Percentiles rank a stretch among this genome's conserved stretches.
Evolutionary conservation across 2,329 filamentous ascomycete genomes (phyloP).

Genomic region (Chaetomiaceae sp.): DNA sequence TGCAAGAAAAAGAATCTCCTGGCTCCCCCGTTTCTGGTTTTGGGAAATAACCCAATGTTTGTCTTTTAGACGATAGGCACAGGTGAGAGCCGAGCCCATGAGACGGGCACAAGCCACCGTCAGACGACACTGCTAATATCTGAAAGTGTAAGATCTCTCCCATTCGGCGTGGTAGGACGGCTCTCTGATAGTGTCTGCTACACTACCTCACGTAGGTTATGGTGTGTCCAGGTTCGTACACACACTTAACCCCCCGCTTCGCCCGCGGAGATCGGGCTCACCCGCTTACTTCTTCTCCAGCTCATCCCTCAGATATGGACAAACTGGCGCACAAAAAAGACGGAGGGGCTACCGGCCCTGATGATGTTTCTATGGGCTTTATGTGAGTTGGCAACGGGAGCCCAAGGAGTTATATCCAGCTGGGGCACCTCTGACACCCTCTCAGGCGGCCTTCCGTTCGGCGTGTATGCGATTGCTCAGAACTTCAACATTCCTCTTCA

Average conservation of each 20-base stretch:
- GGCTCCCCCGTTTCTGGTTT: background rate
- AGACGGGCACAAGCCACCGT: background rate
- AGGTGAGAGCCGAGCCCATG: conserved; percentile 20
- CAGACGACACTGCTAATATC: background rate
- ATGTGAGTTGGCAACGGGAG: conserved; percentile 33
- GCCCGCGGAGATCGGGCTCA: too few relatives aligned
- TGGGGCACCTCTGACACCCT: background rate
- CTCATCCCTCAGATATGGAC: conserved; percentile 48
- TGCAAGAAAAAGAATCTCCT: conserved; percentile 3
- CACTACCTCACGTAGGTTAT: conserved; percentile 28
- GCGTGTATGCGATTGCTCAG: conserved; percentile 37
- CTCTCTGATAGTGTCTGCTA: background rate
- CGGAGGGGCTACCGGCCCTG: conserved; percentile 52
- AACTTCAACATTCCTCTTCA: conserved; percentile 41
- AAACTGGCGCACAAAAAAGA: conserved; percentile 57
- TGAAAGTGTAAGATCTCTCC: conserved; percentile 7
- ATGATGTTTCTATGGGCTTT: conserved; percentile 64
- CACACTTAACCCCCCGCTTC: too few relatives aligned
- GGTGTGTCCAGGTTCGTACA: conserved; percentile 37
- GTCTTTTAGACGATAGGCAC: conserved; percentile 30
- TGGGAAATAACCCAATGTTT: background rate
- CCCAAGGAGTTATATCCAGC: background rate
- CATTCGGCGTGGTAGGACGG: too few relatives aligned
- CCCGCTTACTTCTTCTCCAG: conserved; percentile 16
- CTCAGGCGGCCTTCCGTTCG: conserved; percentile 38